phyloP scores from a whole-genome alignment of 73 alveolate genomes.

The Paramecium sexaurelia region DNA sequence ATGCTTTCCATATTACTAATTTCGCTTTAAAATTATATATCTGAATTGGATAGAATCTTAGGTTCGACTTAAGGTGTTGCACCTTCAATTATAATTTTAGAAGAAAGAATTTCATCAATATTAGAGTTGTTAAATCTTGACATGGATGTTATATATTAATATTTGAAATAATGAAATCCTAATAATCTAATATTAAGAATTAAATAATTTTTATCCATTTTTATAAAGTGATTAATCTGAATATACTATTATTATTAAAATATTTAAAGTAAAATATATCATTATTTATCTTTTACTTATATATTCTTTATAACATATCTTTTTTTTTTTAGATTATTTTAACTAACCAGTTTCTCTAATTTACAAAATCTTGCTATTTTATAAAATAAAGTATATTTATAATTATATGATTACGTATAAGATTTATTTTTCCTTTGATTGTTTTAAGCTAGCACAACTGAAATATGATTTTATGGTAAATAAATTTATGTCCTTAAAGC shows the following conservation, averaged over 20 bases:
- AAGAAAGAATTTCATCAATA: not conserved
- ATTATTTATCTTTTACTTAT: not conserved
- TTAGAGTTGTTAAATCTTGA: not conserved
- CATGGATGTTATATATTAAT: not conserved
- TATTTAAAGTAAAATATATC: not conserved
- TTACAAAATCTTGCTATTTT: not conserved
- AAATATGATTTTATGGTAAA: not conserved
- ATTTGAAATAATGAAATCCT: not conserved
- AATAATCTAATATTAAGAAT: not conserved
- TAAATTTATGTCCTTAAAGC: not conserved
- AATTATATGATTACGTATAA: not conserved
- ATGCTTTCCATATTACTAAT: slow-evolving; percentile 11
- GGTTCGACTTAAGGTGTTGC: not conserved
- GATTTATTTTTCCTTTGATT: not conserved
- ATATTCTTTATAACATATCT: not conserved
- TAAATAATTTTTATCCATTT: not conserved
- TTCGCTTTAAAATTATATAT: not conserved
- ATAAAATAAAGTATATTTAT: not conserved
- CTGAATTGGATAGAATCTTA: not conserved
- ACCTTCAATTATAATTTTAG: not conserved
- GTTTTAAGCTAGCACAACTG: not conserved
- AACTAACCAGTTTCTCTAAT: not conserved
- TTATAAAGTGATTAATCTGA: not conserved
- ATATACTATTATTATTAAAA: not conserved
- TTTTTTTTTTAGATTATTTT: not conserved